Base-by-base conservation (phyloP, 176 grass and related monocot species). In the Eragrostis curvula region DNA sequence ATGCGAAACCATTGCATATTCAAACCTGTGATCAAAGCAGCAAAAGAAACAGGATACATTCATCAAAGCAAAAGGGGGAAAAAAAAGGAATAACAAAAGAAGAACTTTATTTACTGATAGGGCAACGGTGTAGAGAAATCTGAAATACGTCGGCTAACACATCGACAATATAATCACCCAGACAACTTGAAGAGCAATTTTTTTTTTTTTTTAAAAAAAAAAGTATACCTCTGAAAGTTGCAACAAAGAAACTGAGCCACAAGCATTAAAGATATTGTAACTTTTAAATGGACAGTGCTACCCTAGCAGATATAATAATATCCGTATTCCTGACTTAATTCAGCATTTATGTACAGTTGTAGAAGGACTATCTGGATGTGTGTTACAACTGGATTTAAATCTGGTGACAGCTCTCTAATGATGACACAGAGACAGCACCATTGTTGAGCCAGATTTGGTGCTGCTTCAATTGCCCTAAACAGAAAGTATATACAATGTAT, bases 71-170 rank as follows among this genome's bases (percentile, higher is more conserved):
- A 47, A 15, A 40, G 9, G n/a, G n/a, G n/a, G n/a, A n/a, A 11
- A 70, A 25, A 39, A 70, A 80, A 71, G 28, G 28, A 82, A 4
- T 11, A 59, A 17, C 12, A 82, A 28, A 53, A 48, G 59, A 74
- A 21, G 30, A 81, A 6, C 21, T 9, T 27, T 29, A 14, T n/a
- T 28, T 55, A 78, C 50, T 77, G 17, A n/a, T 62, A 70, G 43
- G 29, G 13, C 15, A 77, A 7, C 10, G 21, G 20, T 50, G 30
- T 23, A 13, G n/a, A 71, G 16, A 44, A 76, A 70, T 51, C 32
- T 42, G 30, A 70, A 8, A 61, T 17, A 78, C 0, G 11, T 7
- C 8, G 36, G 14, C 8, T 2, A 57, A 15, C 24, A 32, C 55
- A 46, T 32, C 20, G 39, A 68, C 43, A 49, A 5, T 63, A 12